Conservation (phyloP, 768 basidiomycete genomes). For the Thelephora ganbajun region DNA sequence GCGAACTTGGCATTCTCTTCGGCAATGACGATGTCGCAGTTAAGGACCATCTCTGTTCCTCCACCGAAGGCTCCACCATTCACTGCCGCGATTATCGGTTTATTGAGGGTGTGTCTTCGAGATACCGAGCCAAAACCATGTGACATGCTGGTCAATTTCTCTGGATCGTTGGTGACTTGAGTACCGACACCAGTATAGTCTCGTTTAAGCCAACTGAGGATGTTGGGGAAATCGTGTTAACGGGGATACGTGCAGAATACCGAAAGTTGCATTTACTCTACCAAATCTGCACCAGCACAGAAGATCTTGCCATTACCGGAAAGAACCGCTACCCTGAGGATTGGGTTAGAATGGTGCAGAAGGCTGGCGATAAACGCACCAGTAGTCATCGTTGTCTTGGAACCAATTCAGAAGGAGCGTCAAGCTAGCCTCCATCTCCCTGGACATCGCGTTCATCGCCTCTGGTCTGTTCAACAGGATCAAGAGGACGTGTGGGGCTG, state of each 20-base stretch:
- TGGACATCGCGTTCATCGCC: conserved; percentile 62
- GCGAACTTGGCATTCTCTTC: conserved; percentile 54
- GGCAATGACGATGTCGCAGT: conserved; percentile 68
- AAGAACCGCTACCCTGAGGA: conserved; percentile 52
- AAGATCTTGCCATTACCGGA: conserved; percentile 64
- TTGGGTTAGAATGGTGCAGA: conserved; percentile 1
- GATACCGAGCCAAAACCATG: conserved; percentile 68
- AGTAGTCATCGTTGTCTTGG: conserved; percentile 54
- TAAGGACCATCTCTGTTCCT: conserved; percentile 31
- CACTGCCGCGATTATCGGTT: conserved; percentile 74
- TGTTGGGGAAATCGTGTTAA: not conserved
- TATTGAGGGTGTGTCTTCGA: conserved; percentile 41
- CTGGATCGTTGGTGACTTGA: conserved; percentile 25
- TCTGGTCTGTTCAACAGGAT: conserved; percentile 56
- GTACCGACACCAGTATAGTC: conserved; percentile 25
- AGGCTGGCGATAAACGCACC: conserved; percentile 27
- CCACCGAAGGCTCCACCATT: conserved; percentile 41
- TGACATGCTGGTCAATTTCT: conserved; percentile 21
- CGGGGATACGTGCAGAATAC: not conserved
- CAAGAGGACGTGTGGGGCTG: conserved; percentile 35
- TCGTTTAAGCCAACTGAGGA: conserved; percentile 41
- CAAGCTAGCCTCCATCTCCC: conserved; percentile 40
- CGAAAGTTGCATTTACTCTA: conserved; percentile 32
- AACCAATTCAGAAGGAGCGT: conserved; percentile 52
- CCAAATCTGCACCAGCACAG: conserved; percentile 72